phyloP scores from a whole-genome alignment of 2,329 filamentous ascomycete species.

The Ceratocystis smalleyi region DNA sequence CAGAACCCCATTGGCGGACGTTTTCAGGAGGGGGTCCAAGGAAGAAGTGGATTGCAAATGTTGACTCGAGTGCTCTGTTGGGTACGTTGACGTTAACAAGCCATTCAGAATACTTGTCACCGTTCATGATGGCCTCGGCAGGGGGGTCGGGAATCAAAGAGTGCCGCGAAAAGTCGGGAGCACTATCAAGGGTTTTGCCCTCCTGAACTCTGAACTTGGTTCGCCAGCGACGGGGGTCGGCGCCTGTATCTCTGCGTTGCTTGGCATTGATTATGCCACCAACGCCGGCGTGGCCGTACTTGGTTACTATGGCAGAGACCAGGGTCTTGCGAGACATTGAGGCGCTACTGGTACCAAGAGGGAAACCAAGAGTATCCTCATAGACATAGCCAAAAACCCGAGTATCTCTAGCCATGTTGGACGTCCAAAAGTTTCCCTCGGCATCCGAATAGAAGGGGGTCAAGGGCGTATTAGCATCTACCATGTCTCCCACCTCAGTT shows the following conservation, averaged over 20 bases:
- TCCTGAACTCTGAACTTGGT: slow-evolving; percentile 16
- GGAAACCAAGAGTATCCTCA: slow-evolving; percentile 35
- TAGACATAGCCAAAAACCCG: slow-evolving; percentile 60
- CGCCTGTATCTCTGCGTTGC: slow-evolving; percentile 5
- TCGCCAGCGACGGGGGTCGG: slow-evolving; percentile 3
- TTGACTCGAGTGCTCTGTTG: slow-evolving; percentile 43
- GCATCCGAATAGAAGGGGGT: slow-evolving; percentile 50
- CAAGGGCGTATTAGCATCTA: slow-evolving; percentile 41
- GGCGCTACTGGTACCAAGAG: slow-evolving; percentile 17
- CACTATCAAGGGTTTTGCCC: slow-evolving; percentile 13
- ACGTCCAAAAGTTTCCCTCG: slow-evolving; percentile 51
- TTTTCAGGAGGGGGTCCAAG: slow-evolving; percentile 36
- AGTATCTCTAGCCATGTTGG: slow-evolving; percentile 43
- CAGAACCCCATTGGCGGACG: slow-evolving; percentile 36
- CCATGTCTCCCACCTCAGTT: slow-evolving; percentile 35
- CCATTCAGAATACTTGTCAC: slow-evolving; percentile 45
- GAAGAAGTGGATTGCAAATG: slow-evolving; percentile 53
- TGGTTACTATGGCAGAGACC: slow-evolving; percentile 23
- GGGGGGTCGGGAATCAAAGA: slow-evolving; percentile 18
- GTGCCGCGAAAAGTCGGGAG: slow-evolving; percentile 16
- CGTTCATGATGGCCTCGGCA: slow-evolving; percentile 24
- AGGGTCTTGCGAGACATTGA: slow-evolving; percentile 14
- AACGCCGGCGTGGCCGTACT: slow-evolving; percentile 29
- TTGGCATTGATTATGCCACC: slow-evolving; percentile 39
- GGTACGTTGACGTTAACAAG: slow-evolving; percentile 48